Evolutionary conservation across 2,329 filamentous ascomycete species (phyloP), one percentile per base, ranked within the genome.

Genomic region (Claviceps purpurea): DNA sequence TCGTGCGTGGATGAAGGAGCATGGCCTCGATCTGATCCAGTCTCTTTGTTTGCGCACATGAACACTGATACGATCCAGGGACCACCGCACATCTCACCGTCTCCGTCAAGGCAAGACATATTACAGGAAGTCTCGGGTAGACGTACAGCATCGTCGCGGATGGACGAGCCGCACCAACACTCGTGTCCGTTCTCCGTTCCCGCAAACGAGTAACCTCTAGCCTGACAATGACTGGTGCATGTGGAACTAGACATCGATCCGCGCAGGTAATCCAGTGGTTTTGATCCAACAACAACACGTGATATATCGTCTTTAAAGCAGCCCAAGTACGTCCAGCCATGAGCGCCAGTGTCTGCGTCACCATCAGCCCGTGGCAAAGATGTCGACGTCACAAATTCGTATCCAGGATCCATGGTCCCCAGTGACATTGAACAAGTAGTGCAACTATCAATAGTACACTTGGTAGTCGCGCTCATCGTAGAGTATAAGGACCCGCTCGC

Each of bases 131-230:
- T 55, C 24, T 62, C 59, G 2, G 61, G 61, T 16, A 63, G 50
- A 38, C 56, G 54, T 20, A 61, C 51, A 2, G 57, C 56, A 47
- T 60, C 57, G 47, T 56, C 56, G 4, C 55, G 59, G 38, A 64
- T 59, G 3, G 54, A 54, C 11, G 57, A 56, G 38, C 68, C 72
- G 56, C 75, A 81, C 66, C 72, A 80, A 60, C 77, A 80, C 57
- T 79, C 72, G 20, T 63, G 61, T 7, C 65, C 66, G 55, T 72
- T 73, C 59, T 79, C 74, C 0, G 76, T 65, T 5, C 76, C 76
- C 5, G 75, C 75, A 54, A 73, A 70, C 2, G 56, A 55, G 56
- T 68, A 73, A 4, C 68, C 68, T 11, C 63, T 62, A 14, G 56
- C 58, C 3, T 59, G 59, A 62, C 77, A 81, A 60, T 70, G 73